Base-by-base conservation (phyloP, 2,329 filamentous ascomycete species). In the Trichoderma sp. region DNA sequence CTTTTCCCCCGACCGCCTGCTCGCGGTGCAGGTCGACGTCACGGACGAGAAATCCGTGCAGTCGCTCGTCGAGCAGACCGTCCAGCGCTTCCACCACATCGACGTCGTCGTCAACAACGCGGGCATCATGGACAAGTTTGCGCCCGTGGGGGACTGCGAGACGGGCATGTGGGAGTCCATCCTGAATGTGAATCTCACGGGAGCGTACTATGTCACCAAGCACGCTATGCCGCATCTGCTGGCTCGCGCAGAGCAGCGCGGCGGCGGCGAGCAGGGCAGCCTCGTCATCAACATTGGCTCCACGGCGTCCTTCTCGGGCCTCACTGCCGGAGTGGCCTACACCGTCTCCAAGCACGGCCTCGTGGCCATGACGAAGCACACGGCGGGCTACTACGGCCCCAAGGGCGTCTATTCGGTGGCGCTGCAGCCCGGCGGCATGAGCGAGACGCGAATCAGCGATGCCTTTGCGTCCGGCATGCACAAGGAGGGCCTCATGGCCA, bases 61-160 rank as follows among this genome's bases (percentile, higher is more conserved):
- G 2, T 71, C 68, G 0, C 81, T 77, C 49, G 49, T 76, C 14
- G 66, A 69, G 10, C 43, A 66, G 3, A 59, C 72, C 13, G 63
- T 74, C 6, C 61, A 66, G 7, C 71, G 72, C n/a, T 76, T 77
- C 49, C 72, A 73, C 56, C 70, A 70, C n/a, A 70, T 79, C 3
- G 87, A 90, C 75, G 79, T 88, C n/a, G 78, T 89, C 5, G 76
- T 89, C 73, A 88, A 88, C 77, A 86, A 86, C 70, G 86, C 86
- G 11, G 87, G 83, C 26, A 80, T 89, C 68, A 85, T 87, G 79
- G 87, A 89, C 73, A 79, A 77, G 32, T 87, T 89, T 71, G 83
- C 85, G 54, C 82, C 85, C 0, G 84, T 83, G 0, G 86, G 83
- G 18, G 79, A 80, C 8, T 75, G 83, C 61, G 79, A 83, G 24